Evolutionary conservation across 257 asterid species (phyloP).

Genomic region (Linaria vulgaris): DNA sequence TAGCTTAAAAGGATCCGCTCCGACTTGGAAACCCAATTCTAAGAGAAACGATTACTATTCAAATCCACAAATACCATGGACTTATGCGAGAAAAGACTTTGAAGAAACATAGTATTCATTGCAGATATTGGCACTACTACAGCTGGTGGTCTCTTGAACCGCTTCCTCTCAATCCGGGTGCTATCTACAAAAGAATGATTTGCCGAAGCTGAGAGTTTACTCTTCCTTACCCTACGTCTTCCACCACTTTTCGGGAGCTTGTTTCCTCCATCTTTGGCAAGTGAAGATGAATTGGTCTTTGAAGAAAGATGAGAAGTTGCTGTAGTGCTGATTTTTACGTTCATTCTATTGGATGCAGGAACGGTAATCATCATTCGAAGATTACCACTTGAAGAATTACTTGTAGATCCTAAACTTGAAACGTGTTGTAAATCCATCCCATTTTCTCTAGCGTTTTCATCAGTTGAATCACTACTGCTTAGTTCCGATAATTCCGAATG

Average conservation of each 20-base stretch:
- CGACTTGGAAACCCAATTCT: not conserved
- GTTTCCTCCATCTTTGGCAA: not conserved
- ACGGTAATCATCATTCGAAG: not conserved
- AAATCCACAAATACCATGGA: constrained; percentile 40
- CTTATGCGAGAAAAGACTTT: constrained; percentile 36
- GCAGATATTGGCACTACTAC: constrained; percentile 48
- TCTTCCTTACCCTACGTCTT: constrained; percentile 19
- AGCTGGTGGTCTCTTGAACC: constrained; percentile 36
- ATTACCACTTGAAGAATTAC: constrained; percentile 15
- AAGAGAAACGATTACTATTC: not conserved
- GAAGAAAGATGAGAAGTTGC: constrained; percentile 5
- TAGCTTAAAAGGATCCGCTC: not conserved
- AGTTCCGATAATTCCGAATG: constrained; percentile 20
- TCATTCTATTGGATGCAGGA: constrained; percentile 16
- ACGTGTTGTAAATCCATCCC: constrained; percentile 8
- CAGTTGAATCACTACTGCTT: constrained; percentile 1
- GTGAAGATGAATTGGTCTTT: constrained; percentile 1
- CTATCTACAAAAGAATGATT: constrained; percentile 22
- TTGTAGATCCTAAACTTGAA: constrained; percentile 8
- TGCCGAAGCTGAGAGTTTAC: constrained; percentile 16
- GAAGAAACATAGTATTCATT: constrained; percentile 54
- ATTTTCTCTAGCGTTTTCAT: constrained; percentile 15
- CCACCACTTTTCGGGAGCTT: not conserved
- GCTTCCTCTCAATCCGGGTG: constrained; percentile 22
- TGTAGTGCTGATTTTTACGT: not conserved